These are phyloP conservation scores for Xylaria sp. DNA, from an alignment of 2,329 filamentous ascomycete genomes.

Conservation along the genomic window DNA sequence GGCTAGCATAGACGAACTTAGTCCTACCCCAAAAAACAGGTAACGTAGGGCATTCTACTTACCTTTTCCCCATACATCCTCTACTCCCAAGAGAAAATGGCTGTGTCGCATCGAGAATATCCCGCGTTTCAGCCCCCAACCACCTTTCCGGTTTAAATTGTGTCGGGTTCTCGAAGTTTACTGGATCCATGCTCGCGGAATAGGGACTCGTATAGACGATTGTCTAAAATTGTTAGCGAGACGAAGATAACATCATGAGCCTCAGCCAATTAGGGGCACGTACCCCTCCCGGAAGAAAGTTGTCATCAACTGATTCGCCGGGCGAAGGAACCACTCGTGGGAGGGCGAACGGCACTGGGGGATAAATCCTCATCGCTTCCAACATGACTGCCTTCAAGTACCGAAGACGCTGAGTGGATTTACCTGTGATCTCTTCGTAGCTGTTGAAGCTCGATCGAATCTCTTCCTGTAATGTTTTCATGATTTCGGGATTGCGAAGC, in stretches of 20 bases:
- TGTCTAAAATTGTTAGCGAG: conserved; percentile 23
- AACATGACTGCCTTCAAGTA: conserved; percentile 35
- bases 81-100: conserved; percentile 31
- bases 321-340: conserved; percentile 34
- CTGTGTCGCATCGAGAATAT: conserved; percentile 37
- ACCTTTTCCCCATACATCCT: conserved; percentile 37
- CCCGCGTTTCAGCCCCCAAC: conserved; percentile 28
- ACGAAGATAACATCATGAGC: not conserved
- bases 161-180: conserved; percentile 31
- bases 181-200: conserved; percentile 34
- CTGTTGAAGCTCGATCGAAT: conserved; percentile 32
- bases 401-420: conserved; percentile 18
- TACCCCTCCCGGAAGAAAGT: conserved; percentile 39
- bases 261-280: conserved; percentile 1
- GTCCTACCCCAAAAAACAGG: not conserved
- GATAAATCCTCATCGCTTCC: conserved; percentile 38
- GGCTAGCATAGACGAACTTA: conserved; percentile 7
- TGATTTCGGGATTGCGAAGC: conserved; percentile 26
- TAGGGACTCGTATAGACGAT: conserved; percentile 37
- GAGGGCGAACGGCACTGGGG: conserved; percentile 34
- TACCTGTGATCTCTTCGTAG: conserved; percentile 33
- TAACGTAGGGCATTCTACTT: not conserved
- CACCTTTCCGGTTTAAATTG: conserved; percentile 39
- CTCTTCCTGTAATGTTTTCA: conserved; percentile 30
- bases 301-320: conserved; percentile 35